Evolutionary conservation across 192 early-diverging fungal genomes (phyloP), one percentile per base, ranked within the genome.

Genomic region (Gaertneriomyces sp.): DNA sequence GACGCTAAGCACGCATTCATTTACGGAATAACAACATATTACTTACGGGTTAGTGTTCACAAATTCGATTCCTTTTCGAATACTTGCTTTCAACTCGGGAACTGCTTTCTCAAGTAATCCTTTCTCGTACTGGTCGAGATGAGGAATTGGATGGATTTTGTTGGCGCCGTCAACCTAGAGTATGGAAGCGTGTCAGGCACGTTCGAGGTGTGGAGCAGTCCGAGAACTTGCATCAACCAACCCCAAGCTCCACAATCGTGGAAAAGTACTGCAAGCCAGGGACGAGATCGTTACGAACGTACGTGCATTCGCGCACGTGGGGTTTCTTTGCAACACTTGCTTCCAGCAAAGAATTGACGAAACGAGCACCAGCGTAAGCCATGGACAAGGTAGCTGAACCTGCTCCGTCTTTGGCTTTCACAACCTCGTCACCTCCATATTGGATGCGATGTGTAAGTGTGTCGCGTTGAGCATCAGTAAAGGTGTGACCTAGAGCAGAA

Each of bases 381-480:
- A 69, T 69, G 52, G 68, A 69, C 44, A 69, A 54, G 49, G 68
- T 69, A 45, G 68, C 68, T 39, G 76, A 63, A 74, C 78, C 92
- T 45, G 90, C 86, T 57, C 94, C 96, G 81, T 93, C 89, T 88
- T 98, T 98, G 72, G 95, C 95, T 86, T 95, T 91, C 72, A 98
- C 93, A 42, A 98, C 95, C 79, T 98, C 95, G 71, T 98, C 95
- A 71, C 95, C 95, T 71, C 92, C 95, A 73, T 88, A 96, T 82
- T 98, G 95, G 76, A 98, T 98, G 73, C 93, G 93, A 70, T 94
- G 70, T 58, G 95, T 98, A 63, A 98, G 83, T 38, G 79, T 85
- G 73, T 94, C 90, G 58, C 86, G 69, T 83, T 95, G 87, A 65
- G 89, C 89, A 51, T 89, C 77, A 60, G 84, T 82, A 73, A 98